Conservation (phyloP, 768 basidiomycete species). For the Tulasnella calospora region DNA sequence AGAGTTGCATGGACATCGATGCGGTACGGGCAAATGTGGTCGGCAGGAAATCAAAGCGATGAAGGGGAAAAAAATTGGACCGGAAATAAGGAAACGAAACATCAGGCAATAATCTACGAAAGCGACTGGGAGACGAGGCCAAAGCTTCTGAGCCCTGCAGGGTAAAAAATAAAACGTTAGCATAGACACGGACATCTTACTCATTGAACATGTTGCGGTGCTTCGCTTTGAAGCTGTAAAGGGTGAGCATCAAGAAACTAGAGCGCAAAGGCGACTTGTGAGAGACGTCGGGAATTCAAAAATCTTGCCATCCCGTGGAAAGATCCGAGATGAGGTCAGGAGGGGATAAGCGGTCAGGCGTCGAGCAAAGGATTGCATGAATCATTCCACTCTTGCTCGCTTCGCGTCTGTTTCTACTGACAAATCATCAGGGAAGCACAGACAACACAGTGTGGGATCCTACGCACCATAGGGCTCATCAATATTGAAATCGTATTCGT, state of each 20-base stretch:
- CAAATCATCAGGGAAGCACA: too few species aligned
- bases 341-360: not conserved
- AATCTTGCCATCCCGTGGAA: not conserved
- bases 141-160: not conserved
- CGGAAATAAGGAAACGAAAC: slow-evolving; percentile 7
- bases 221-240: not conserved
- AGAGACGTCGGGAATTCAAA: not conserved
- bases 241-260: not conserved
- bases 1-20: not conserved
- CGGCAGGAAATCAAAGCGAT: not conserved
- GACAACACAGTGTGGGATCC: not conserved
- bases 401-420: not conserved
- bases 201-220: not conserved
- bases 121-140: not conserved
- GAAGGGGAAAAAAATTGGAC: not conserved
- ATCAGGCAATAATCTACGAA: not conserved
- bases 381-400: not conserved
- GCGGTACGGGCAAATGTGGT: not conserved
- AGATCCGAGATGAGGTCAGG: not conserved
- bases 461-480: slow-evolving; percentile 3
- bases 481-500: not conserved
- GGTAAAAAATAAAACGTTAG: not conserved
- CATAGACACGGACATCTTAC: not conserved
- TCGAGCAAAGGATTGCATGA: not conserved
- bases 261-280: not conserved